Percentiles rank a stretch among this genome's conserved stretches.
Conservation (phyloP, 2,329 filamentous ascomycete genomes). For the Talaromyces funiculosus region DNA sequence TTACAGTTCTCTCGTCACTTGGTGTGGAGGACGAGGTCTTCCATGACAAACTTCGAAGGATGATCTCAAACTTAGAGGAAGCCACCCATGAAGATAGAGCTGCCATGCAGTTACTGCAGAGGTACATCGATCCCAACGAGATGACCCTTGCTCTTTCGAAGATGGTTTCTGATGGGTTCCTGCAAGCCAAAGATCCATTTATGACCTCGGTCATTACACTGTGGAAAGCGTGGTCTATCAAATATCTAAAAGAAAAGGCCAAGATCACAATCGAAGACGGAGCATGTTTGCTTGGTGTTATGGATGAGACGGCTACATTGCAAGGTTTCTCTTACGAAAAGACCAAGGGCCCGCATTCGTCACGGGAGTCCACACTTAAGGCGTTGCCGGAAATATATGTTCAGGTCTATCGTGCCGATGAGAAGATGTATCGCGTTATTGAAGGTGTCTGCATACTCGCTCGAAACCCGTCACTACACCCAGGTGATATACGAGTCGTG, state of each 20-base stretch:
- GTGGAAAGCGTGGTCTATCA: constrained; percentile 86
- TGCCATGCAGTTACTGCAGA: constrained; percentile 64
- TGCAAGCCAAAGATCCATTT: constrained; percentile 70
- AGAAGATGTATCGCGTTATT: constrained; percentile 58
- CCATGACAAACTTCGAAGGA: constrained; percentile 57
- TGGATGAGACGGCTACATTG: constrained; percentile 75
- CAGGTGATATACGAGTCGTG: constrained; percentile 85
- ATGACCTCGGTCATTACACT: constrained; percentile 69
- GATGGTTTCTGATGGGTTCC: constrained; percentile 77
- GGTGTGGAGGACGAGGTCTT: constrained; percentile 67
- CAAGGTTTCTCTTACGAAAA: constrained; percentile 60
- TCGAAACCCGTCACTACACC: constrained; percentile 88
- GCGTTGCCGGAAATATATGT: constrained; percentile 81
- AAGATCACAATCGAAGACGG: constrained; percentile 75
- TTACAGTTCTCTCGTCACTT: constrained; percentile 73
- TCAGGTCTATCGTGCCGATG: constrained; percentile 61
- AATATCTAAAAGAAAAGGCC: constrained; percentile 87
- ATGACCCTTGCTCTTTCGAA: constrained; percentile 67
- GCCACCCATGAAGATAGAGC: constrained; percentile 62
- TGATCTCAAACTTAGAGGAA: constrained; percentile 62
- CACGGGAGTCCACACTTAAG: constrained; percentile 40
- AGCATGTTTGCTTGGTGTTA: constrained; percentile 79
- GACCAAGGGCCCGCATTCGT: constrained; percentile 29
- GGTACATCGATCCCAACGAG: constrained; percentile 79
- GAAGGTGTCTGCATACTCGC: constrained; percentile 76